phyloP scores from a whole-genome alignment of 2,329 filamentous ascomycete species.

The Thelonectria olida region DNA sequence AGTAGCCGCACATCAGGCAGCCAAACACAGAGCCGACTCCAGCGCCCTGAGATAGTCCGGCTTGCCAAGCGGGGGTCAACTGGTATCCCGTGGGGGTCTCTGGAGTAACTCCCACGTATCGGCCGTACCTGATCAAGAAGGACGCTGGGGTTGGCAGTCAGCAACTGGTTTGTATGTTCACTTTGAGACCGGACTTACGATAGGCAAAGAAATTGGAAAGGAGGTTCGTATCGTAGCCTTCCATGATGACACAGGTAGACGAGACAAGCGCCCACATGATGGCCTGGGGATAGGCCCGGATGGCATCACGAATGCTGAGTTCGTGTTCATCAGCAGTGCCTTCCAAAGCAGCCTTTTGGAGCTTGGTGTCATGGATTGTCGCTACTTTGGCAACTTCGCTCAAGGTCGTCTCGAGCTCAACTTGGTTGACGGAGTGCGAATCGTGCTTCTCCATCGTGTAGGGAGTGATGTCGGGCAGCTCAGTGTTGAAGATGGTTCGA shows the following conservation, averaged over 20 bases:
- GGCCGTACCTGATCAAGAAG: slow-evolving; percentile 37
- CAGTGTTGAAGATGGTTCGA: background rate
- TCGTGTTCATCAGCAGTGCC: slow-evolving; percentile 34
- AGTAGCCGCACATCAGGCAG: slow-evolving; percentile 55
- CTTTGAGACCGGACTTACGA: slow-evolving; percentile 28
- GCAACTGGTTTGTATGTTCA: background rate
- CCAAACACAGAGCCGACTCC: slow-evolving; percentile 51
- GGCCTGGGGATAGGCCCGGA: slow-evolving; percentile 46
- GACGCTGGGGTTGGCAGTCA: background rate
- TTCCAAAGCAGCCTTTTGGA: slow-evolving; percentile 9
- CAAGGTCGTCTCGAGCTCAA: background rate
- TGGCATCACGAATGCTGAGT: slow-evolving; percentile 38
- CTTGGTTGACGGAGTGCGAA: background rate
- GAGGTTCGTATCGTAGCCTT: slow-evolving; percentile 50
- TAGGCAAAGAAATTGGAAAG: slow-evolving; percentile 50
- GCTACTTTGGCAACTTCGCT: background rate
- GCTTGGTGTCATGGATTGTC: background rate
- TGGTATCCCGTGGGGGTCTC: slow-evolving; percentile 43
- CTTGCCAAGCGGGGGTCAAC: slow-evolving; percentile 60
- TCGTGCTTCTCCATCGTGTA: background rate
- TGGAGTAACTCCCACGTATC: slow-evolving; percentile 24
- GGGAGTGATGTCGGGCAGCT: background rate
- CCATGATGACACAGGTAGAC: slow-evolving; percentile 53
- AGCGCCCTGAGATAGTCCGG: slow-evolving; percentile 55
- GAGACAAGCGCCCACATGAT: slow-evolving; percentile 49